These are phyloP conservation scores for Pterocarpus macrocarpus DNA, from an alignment of 306 rosid genomes.

Conservation along the genomic window DNA sequence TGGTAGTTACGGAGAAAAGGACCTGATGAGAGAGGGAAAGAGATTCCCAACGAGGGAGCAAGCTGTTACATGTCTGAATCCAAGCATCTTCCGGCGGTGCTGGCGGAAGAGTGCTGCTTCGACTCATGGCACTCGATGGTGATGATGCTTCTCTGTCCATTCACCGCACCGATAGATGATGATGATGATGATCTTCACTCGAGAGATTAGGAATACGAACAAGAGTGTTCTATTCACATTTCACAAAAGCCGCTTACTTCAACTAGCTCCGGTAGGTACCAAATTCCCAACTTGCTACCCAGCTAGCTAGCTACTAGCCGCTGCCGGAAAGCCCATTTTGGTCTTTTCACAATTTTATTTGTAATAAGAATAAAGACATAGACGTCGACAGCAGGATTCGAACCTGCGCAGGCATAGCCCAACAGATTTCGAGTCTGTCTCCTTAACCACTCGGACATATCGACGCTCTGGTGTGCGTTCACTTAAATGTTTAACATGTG, in stretches of 20 bases:
- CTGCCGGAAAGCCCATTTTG: background rate
- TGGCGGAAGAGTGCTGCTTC: background rate
- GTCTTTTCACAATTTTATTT: background rate
- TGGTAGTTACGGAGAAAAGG: background rate
- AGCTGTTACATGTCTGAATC: conserved; percentile 46
- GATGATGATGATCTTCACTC: too few species aligned
- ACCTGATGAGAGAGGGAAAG: conserved; percentile 51
- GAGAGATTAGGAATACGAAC: background rate
- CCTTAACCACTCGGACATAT: conserved; percentile 88
- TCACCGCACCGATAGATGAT: conserved; percentile 29
- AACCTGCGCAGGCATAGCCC: conserved; percentile 85
- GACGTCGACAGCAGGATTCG: conserved; percentile 78
- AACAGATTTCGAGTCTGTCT: conserved; percentile 86
- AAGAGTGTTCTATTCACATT: too few species aligned
- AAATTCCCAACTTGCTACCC: background rate
- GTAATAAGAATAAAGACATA: background rate
- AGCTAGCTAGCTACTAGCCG: too few species aligned
- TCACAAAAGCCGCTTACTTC: background rate
- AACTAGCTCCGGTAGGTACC: too few species aligned
- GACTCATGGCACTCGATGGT: background rate
- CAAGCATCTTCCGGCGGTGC: conserved; percentile 52
- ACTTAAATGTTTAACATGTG: too few species aligned
- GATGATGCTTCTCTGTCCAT: conserved; percentile 26
- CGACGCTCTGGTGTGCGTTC: conserved; percentile 7
- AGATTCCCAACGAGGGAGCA: conserved; percentile 48